Base-by-base conservation (phyloP, 1,284 basidiomycete genomes). In the Cryptococcus sp. region DNA sequence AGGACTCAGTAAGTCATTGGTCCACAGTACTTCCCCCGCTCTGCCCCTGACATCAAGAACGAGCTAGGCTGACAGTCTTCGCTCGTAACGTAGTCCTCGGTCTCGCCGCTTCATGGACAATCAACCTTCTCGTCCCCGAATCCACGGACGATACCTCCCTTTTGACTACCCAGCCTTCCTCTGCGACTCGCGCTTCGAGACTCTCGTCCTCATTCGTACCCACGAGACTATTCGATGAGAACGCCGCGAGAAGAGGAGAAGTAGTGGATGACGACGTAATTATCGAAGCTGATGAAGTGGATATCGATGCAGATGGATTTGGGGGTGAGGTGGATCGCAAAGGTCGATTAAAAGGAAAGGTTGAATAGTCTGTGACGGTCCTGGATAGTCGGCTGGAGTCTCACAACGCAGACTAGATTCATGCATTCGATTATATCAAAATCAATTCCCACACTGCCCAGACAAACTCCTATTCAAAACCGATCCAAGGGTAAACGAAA, bases 1-100 rank as follows among this genome's bases (percentile, higher is more conserved):
- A 0, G 94, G 94, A 2, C 87, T 89, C 54, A 44, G 91, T 92
- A 67, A 58, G 70, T 65, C n/a, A 25, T 26, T 26, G n/a, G n/a
- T n/a, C n/a, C n/a, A n/a, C n/a, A n/a, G 26, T n/a, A 20, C 40
- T 50, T 19, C 10, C 23, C 43, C 19, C 52, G 19, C 34, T 29
- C 17, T n/a, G n/a, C 23, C 22, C 15, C 54, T 1, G 38, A 8
- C 19, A n/a, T 40, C 13, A 19, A 19, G 22, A 34, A 37, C 45
- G n/a, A 25, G n/a, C 3, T 10, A 37, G 25, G 43, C 20, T 43
- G 38, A 17, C 13, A 19, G 11, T 16, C 43, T 46, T 61, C 22
- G 54, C 23, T 29, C 16, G 41, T 15, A 51, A 4, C 20, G 17
- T 25, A 69, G 70, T 50, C 26, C 60, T 70, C 20, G 70, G 69